phyloP scores from a whole-genome alignment of 2,329 filamentous ascomycete genomes.

The Aspergillus carbonarius region DNA sequence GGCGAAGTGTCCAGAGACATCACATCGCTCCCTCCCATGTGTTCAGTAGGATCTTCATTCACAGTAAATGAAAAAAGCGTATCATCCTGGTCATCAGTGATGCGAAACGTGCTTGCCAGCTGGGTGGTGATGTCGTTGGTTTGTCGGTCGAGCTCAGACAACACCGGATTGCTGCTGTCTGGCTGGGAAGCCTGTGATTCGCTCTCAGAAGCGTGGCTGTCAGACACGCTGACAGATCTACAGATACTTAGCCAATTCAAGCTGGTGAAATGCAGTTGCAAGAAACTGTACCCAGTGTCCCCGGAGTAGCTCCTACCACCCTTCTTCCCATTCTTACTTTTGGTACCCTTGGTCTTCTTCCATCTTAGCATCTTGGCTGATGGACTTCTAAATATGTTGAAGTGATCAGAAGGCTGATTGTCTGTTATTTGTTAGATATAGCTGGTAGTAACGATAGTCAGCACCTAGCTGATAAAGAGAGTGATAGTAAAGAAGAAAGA shows the following conservation, averaged over 20 bases:
- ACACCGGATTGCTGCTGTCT: not conserved
- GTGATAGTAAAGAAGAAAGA: too few relatives aligned
- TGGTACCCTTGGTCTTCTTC: not conserved
- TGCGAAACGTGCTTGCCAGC: slow-evolving; percentile 4
- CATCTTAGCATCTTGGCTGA: not conserved
- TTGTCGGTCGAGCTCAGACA: not conserved
- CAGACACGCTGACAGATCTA: not conserved
- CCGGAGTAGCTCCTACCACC: not conserved
- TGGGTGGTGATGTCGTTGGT: slow-evolving; percentile 5
- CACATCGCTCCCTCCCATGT: not conserved
- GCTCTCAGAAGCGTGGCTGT: not conserved
- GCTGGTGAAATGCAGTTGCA: not conserved
- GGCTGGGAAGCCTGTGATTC: not conserved
- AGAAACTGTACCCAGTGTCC: not conserved
- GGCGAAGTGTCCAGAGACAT: not conserved
- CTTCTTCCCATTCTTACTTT: not conserved
- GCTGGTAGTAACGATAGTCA: too few relatives aligned
- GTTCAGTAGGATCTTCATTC: not conserved
- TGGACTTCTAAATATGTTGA: not conserved
- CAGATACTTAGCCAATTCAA: not conserved
- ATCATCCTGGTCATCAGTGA: slow-evolving; percentile 6
- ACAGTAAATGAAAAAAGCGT: not conserved
- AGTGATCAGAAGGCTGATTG: too few relatives aligned
- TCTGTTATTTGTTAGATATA: too few relatives aligned
- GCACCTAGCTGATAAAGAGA: too few relatives aligned